phyloP scores from a whole-genome alignment of 2,329 filamentous ascomycete species.

The Pseudocercospora macadamiae region DNA sequence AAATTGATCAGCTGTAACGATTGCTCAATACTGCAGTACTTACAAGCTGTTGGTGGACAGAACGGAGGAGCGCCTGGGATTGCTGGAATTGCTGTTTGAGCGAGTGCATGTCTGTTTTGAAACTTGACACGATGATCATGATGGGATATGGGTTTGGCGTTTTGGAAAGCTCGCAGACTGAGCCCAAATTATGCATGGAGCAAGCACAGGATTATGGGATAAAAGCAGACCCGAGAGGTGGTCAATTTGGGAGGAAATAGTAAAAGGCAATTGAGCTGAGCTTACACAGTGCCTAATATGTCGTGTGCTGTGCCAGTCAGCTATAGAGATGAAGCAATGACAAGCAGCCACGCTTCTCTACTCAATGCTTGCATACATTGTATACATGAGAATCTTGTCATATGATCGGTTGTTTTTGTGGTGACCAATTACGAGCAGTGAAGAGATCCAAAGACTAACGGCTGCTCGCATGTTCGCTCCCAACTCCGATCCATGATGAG shows the following conservation, averaged over 20 bases:
- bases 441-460: no score
- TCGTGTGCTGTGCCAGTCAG: not conserved
- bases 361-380: not conserved
- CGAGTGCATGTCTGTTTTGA: no score
- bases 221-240: not conserved
- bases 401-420: no score
- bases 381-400: no score
- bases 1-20: constrained; percentile 51
- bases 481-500: no score
- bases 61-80: not conserved
- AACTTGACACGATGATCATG: constrained; percentile 13
- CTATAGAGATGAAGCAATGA: not conserved
- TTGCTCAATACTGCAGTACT: constrained; percentile 38
- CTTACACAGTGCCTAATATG: no score
- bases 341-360: not conserved
- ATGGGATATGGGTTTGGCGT: not conserved
- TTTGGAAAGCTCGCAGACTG: not conserved
- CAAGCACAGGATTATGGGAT: no score
- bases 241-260: not conserved
- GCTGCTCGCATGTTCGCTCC: no score
- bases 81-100: constrained; percentile 10
- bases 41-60: constrained; percentile 23
- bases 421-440: no score
- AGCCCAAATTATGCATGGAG: not conserved
- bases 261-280: no score